Evolutionary conservation across 352 stramenopile genomes (phyloP).

Genomic region (Aphanomyces stellatus): DNA sequence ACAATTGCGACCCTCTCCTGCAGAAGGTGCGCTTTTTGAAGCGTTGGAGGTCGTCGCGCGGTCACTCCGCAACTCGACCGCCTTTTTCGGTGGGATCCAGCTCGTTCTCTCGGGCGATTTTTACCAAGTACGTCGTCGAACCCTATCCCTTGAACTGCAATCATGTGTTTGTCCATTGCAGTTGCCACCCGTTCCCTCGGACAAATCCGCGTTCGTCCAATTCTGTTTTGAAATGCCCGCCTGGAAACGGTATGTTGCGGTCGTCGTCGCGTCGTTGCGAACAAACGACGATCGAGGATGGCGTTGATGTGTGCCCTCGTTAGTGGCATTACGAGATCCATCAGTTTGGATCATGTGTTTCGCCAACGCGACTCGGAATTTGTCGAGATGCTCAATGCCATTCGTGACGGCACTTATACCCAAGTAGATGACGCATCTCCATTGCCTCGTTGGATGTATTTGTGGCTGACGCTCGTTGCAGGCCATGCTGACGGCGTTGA

Average conservation of each 20-base stretch:
- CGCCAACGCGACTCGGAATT: conserved; percentile 39
- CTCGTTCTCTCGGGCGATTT: conserved; percentile 96
- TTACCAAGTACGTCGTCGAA: too few relatives aligned
- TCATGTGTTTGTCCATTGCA: too few relatives aligned
- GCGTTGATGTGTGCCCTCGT: too few relatives aligned
- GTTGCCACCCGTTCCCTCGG: conserved; percentile 77
- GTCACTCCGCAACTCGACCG: conserved; percentile 36
- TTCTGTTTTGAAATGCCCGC: conserved; percentile 66
- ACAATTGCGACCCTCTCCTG: conserved; percentile 40
- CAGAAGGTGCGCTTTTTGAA: conserved; percentile 79
- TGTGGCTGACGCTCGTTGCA: neutral
- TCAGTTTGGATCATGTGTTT: conserved; percentile 54
- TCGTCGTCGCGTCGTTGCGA: neutral
- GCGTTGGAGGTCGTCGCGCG: conserved; percentile 75
- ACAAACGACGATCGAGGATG: too few relatives aligned
- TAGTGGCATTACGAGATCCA: conserved; percentile 32
- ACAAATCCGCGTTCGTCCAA: conserved; percentile 3
- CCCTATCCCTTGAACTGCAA: too few relatives aligned
- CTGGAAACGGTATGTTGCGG: conserved; percentile 22
- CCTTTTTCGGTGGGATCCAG: conserved; percentile 91
- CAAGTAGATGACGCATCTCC: too few relatives aligned
- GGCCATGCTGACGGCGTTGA: conserved; percentile 27
- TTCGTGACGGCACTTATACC: conserved; percentile 34
- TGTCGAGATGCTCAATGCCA: conserved; percentile 41
- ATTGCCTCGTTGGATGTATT: neutral